Base-by-base conservation (phyloP, 177 flowering plant genomes). In the Telopea speciosissima region DNA sequence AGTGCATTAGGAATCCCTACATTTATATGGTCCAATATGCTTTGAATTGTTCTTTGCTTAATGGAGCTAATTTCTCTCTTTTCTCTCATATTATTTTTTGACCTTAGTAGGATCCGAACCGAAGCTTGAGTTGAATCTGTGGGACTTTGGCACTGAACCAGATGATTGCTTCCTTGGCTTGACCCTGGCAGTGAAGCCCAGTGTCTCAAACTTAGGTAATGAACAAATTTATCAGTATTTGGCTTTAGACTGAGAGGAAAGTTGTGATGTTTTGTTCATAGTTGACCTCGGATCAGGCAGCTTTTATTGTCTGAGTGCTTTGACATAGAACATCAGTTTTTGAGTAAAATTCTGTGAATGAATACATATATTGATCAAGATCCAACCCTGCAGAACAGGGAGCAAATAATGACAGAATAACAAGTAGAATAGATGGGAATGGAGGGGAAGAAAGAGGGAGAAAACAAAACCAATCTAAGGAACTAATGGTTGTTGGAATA, bases 101-200 rank as follows among this genome's bases (percentile, higher is more conserved):
- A 64, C 28, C 44, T 69, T 14, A 49, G 49, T 82, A 85, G 92
- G 79, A 60, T 24, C 81, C 62, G 71, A 77, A 75, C 98, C 98
- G 67, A 90, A 90, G 81, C 98, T 92, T 71, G 98, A 92, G 79
- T 76, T 92, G 83, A 90, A 85, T 73, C 81, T 92, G 19, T 89
- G 92, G 92, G 86, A 88, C 80, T 89, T 88, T 71, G 87, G 82
- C 58, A 73, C 87, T 68, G 81, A 86, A 81, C 75, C 82, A 63
- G 90, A 92, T 75, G 96, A 92, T 66, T 87, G 91, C 78, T 90
- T 83, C 77, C 96, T 92, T 74, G 96, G 98, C 70, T 82, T 92
- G 83, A 89, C 94, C 40, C 79, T 92, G 81, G 96, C 89, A 23
- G 89, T 92, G 62, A 89, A 87, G 69, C 90, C 94, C 42, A 88